Conservation (phyloP, 2,329 filamentous ascomycete genomes). For the Phaeosphaeriaceae sp. region DNA sequence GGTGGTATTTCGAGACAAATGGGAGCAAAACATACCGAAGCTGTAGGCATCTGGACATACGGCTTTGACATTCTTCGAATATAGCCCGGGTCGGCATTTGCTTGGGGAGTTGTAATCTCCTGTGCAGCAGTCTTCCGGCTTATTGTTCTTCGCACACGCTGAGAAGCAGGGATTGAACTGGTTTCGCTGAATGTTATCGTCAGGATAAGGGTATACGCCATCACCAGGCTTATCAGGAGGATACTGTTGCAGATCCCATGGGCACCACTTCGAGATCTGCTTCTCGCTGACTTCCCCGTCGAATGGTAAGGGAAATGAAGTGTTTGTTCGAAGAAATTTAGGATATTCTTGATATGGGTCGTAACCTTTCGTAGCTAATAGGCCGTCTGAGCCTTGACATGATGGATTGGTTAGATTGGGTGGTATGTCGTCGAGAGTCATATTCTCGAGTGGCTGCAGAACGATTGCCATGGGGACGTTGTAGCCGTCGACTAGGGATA, state of each 20-base stretch:
- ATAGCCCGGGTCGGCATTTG: constrained; percentile 70
- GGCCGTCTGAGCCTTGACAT: constrained; percentile 74
- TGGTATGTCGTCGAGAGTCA: constrained; percentile 66
- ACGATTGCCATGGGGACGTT: constrained; percentile 73
- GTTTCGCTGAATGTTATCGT: constrained; percentile 73
- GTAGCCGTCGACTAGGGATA: constrained; percentile 85
- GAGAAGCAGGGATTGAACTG: constrained; percentile 79
- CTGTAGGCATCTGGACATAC: constrained; percentile 87
- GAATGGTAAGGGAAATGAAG: constrained; percentile 70
- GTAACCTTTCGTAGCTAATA: constrained; percentile 56
- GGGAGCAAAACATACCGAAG: constrained; percentile 64
- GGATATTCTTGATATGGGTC: constrained; percentile 60
- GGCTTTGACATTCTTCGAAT: constrained; percentile 72
- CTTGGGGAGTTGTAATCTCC: constrained; percentile 69
- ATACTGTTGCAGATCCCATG: constrained; percentile 75
- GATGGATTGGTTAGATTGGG: constrained; percentile 78
- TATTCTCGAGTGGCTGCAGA: constrained; percentile 61
- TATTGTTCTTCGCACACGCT: constrained; percentile 73
- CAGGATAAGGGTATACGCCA: constrained; percentile 80
- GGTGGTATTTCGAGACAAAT: neutral
- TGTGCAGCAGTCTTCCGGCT: constrained; percentile 75
- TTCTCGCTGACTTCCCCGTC: constrained; percentile 65
- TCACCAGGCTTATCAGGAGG: constrained; percentile 73
- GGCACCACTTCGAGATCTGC: constrained; percentile 74
- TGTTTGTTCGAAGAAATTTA: constrained; percentile 65